Base-by-base conservation (phyloP, 1,139 yeast genomes). In the Tardiomyces digboiensis region DNA sequence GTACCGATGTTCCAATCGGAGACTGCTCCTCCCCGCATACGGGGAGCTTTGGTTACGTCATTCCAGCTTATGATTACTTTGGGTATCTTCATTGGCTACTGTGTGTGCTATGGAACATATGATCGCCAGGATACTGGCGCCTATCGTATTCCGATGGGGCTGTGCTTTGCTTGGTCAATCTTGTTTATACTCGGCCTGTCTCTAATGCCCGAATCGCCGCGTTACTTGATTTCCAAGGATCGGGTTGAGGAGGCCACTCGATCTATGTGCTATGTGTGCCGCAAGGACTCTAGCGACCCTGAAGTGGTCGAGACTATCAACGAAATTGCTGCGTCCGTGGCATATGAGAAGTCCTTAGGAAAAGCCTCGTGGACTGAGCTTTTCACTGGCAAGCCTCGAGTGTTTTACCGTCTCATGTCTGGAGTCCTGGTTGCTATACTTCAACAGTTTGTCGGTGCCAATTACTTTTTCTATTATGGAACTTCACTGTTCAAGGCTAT, bases 381-480 rank as follows among this genome's bases (percentile, higher is more conserved):
- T 50, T 52, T 81, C 56, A 71, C 76, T 42, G 85, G 86, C 62
- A 74, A 77, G 62, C 87, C 86, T 57, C 75, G 72, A 65, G 74
- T 80, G 52, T 70, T 81, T 55, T 74, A 72, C 67, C 74, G 94
- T 68, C 72, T 82, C 19, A 33, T 78, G 20, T 70, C 78, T 59
- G 93, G 93, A 60, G 65, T 80, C 48, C 59, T 78, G 64, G 64
- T 82, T 52, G 83, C 80, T 71, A 71, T 81, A 21, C 65, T 82
- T 56, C 91, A 83, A 68, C 93, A 83, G 66, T 73, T 83, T 54
- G 78, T 87, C 49, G 93, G 91, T 73, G 75, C 79, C 61, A 82
- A 82, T 70, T 83, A 82, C 66, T 82, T 83, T 70, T 82, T 83
- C 74, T 82, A 82, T 71, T 83, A 82, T 55, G 87, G 88, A 64